These are phyloP conservation scores for Penicillium tannophilum DNA, from an alignment of 495 filamentous ascomycete species.

Conservation along the genomic window DNA sequence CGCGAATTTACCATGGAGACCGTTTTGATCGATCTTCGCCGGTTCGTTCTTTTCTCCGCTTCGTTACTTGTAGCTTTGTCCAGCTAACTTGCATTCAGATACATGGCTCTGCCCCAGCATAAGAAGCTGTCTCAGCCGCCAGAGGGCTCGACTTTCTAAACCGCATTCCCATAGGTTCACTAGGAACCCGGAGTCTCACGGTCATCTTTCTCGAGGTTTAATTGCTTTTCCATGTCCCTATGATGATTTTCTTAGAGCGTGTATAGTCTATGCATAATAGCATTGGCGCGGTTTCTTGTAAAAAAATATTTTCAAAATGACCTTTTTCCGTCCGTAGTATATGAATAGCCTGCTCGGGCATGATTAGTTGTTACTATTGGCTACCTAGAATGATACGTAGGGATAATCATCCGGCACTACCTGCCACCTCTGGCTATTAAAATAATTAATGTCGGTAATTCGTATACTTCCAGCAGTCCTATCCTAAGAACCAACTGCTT, in stretches of 20 bases:
- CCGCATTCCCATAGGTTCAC: constrained; percentile 20
- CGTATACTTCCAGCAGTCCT: too few species aligned
- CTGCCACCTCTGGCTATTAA: too few species aligned
- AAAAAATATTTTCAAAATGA: constrained; percentile 18
- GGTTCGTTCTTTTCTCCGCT: constrained; percentile 45
- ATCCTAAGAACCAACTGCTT: too few species aligned
- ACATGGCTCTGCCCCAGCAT: constrained; percentile 90
- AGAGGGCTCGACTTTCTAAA: constrained; percentile 77
- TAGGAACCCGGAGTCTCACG: constrained; percentile 36
- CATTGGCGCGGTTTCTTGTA: constrained; percentile 34
- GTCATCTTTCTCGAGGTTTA: constrained; percentile 32
- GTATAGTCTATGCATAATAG: constrained; percentile 47
- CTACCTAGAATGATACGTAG: too few species aligned
- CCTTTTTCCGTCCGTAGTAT: constrained; percentile 11
- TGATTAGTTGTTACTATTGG: background rate
- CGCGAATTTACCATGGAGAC: constrained; percentile 91
- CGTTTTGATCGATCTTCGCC: constrained; percentile 84
- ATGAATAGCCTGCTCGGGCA: background rate
- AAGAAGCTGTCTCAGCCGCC: constrained; percentile 95
- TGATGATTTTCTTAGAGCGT: constrained; percentile 39
- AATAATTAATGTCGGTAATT: too few species aligned
- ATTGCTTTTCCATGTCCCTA: constrained; percentile 24
- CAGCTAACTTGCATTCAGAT: constrained; percentile 53
- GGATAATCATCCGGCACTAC: too few species aligned
- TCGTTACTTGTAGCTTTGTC: background rate